Conservation (phyloP, 176 grass and related monocot genomes). For the Oryza rufipogon region DNA sequence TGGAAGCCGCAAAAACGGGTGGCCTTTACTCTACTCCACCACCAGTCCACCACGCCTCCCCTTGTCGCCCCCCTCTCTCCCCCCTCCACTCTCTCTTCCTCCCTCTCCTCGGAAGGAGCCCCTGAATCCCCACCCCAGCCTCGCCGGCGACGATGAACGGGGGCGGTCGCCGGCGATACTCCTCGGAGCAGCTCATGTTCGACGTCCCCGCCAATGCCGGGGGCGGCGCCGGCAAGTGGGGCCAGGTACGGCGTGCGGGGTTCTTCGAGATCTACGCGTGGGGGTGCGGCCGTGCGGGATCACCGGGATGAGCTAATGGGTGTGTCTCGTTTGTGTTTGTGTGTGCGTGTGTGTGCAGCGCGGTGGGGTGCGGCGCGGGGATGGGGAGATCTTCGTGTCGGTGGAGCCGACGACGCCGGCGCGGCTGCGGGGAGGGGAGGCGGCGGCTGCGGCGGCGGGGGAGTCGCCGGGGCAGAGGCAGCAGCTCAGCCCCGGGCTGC, state of each 20-base stretch:
- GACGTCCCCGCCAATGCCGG: slow-evolving; percentile 57
- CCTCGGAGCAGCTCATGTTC: slow-evolving; percentile 80
- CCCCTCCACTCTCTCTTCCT: not conserved
- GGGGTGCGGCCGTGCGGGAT: slow-evolving; percentile 9
- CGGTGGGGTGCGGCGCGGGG: slow-evolving; percentile 59
- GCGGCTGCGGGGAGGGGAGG: slow-evolving; percentile 50
- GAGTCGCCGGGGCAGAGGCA: slow-evolving; percentile 52
- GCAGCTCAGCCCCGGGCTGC: slow-evolving; percentile 87
- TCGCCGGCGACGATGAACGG: slow-evolving; percentile 57
- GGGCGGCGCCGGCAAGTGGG: slow-evolving; percentile 51
- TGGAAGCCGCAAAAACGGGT: slow-evolving; percentile 19
- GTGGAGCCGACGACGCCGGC: slow-evolving; percentile 73
- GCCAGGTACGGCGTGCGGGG: slow-evolving; percentile 42
- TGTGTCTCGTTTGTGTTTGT: slow-evolving; percentile 14
- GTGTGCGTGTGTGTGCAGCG: slow-evolving; percentile 20
- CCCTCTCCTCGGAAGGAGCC: not conserved
- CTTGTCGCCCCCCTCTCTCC: slow-evolving; percentile 16
- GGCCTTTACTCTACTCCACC: slow-evolving; percentile 2
- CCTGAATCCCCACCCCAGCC: not conserved
- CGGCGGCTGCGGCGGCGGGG: slow-evolving; percentile 37
- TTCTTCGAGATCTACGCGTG: slow-evolving; percentile 43
- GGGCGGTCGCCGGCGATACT: slow-evolving; percentile 54
- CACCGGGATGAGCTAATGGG: not conserved
- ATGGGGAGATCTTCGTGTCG: slow-evolving; percentile 76
- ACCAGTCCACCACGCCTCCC: slow-evolving; percentile 39